Conservation (phyloP, 768 basidiomycete species). For the Tulasnella sp. region DNA sequence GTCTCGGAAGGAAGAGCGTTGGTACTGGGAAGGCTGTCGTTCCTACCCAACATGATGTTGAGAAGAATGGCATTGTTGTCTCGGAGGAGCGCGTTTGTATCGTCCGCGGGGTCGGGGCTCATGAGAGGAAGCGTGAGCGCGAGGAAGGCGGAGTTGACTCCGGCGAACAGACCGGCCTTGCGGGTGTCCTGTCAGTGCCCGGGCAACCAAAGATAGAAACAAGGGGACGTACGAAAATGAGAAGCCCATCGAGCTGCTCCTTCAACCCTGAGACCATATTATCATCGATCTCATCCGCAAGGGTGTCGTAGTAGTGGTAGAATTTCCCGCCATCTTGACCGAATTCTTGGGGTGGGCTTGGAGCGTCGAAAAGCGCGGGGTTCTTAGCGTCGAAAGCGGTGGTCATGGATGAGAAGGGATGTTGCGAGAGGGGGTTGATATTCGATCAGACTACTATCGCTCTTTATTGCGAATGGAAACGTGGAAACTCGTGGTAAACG, state of each 20-base stretch:
- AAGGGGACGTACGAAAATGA: not conserved
- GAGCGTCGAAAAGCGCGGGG: not conserved
- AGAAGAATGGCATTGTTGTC: not conserved
- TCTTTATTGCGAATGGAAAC: too few species aligned
- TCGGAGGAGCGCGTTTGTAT: not conserved
- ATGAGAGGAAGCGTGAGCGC: not conserved
- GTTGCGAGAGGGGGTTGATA: too few species aligned
- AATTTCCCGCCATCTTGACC: slow-evolving; percentile 7
- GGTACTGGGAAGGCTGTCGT: not conserved
- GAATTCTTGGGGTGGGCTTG: not conserved
- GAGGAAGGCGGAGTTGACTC: not conserved
- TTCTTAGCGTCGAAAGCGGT: not conserved
- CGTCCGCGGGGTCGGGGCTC: not conserved
- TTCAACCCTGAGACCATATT: not conserved
- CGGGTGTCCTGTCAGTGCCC: not conserved
- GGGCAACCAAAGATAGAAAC: not conserved
- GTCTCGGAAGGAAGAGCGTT: not conserved
- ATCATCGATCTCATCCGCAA: not conserved
- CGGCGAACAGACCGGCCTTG: slow-evolving; percentile 2
- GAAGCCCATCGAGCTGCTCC: not conserved
- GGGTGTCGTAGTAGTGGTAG: not conserved
- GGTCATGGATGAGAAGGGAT: not conserved
- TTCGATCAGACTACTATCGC: too few species aligned
- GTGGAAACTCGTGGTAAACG: too few species aligned
- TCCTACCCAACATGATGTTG: not conserved